Base-by-base conservation (phyloP, 1,284 basidiomycete species). In the Wallemia hederae region DNA sequence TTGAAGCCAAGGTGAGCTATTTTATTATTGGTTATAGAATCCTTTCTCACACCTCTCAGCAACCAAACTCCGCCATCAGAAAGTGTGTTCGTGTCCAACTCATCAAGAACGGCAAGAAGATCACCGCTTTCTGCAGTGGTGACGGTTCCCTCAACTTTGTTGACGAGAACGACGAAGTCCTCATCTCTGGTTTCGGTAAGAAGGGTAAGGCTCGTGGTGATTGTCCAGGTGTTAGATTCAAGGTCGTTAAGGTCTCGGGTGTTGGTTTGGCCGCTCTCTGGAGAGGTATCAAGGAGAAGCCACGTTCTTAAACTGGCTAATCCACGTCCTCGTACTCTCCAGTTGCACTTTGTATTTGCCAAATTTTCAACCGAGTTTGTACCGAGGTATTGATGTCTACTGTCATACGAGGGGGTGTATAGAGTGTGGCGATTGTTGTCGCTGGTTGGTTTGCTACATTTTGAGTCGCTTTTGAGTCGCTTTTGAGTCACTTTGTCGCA, bases 31-130 rank as follows among this genome's bases (percentile, higher is more conserved):
- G n/a, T 15, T 15, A 39, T 39, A 15, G 15, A 15, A 15, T n/a
- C 34, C 34, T n/a, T n/a, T 39, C 34, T 15, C 15, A 39, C 34
- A 39, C 34, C 34, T 15, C 92, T 92, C n/a, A n/a, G 76, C 88
- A 94, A 73, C 94, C 94, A 76, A 99, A 99, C 81, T 98, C 94
- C 72, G 94, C 94, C 73, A 97, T 98, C 74, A 89, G 94, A 75
- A 99, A 99, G 76, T 98, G 94, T 79, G 94, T 99, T 67, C 88
- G 94, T 78, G 94, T 98, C 64, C 94, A 99, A 72, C 80, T 99
- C 69, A 98, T 99, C 76, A 98, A 99, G 82, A 99, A 99, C 78
- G 94, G 94, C 70, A 98, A 98, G 85, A 97, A 98, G 76, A 60
- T 64, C 28, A 63, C 62, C 59, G 66, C 65, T 63, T 70, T 66